phyloP scores from a whole-genome alignment of 164 flowering plant genomes.

The Annona squamosa region DNA sequence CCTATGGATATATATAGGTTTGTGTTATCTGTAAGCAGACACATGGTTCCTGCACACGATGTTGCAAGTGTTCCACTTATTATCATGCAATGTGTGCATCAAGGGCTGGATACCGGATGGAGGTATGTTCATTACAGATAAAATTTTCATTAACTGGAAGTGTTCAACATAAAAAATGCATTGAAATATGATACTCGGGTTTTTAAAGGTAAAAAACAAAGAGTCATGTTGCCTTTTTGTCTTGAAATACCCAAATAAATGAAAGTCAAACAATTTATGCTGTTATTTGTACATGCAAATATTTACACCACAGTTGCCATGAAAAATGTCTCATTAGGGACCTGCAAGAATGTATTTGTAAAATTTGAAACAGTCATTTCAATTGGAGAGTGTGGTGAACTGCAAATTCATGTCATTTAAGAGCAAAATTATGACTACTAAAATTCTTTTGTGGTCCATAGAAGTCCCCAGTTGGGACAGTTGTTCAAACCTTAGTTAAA shows the following conservation, averaged over 20 bases:
- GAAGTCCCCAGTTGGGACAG: no score
- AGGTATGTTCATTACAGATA: constrained; percentile 38
- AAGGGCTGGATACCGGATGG: constrained; percentile 97
- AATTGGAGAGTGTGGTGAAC: no score
- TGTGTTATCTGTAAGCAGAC: constrained; percentile 93
- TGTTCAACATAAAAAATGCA: not conserved
- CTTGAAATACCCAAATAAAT: no score
- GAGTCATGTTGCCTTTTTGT: not conserved
- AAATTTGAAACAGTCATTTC: no score
- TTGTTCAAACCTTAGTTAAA: no score
- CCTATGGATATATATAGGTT: constrained; percentile 34
- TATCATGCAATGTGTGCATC: constrained; percentile 99
- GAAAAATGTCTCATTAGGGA: no score
- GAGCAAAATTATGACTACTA: no score
- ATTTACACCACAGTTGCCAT: no score
- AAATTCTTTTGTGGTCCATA: no score
- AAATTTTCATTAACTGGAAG: not conserved
- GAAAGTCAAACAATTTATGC: not conserved
- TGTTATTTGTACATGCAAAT: no score
- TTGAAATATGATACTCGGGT: not conserved
- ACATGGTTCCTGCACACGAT: constrained; percentile 95
- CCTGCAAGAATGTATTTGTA: no score
- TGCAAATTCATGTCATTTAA: no score
- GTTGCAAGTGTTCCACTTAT: constrained; percentile 86
- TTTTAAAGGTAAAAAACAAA: not conserved